phyloP scores from a whole-genome alignment of 306 rosid species.

The Lathyrus tuberosus region DNA sequence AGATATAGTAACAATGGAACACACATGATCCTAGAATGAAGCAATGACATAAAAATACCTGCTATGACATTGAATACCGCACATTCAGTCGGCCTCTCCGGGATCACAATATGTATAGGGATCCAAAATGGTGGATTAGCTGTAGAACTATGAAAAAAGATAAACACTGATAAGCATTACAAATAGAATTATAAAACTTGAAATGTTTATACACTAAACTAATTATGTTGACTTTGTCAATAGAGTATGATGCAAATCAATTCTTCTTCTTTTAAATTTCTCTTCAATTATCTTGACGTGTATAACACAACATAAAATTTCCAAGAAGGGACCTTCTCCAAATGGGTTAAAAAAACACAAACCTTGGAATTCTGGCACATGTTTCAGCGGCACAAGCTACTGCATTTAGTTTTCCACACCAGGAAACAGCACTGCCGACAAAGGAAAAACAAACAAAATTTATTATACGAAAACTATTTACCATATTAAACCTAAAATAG shows the following conservation, averaged over 20 bases:
- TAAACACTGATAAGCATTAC: slow-evolving; percentile 33
- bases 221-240: slow-evolving; percentile 8
- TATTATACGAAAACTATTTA: not conserved
- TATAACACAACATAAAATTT: slow-evolving; percentile 2
- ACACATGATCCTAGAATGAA: slow-evolving; percentile 34
- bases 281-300: slow-evolving; percentile 5
- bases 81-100: slow-evolving; percentile 98
- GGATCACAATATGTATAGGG: slow-evolving; percentile 92
- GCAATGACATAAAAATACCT: slow-evolving; percentile 59
- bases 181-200: slow-evolving; percentile 20
- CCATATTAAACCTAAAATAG: slow-evolving; percentile 6
- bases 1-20: slow-evolving; percentile 2
- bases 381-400: slow-evolving; percentile 98
- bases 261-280: slow-evolving; percentile 21
- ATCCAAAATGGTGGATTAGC: slow-evolving; percentile 98
- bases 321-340: slow-evolving; percentile 2
- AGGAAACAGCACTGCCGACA: slow-evolving; percentile 83
- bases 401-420: slow-evolving; percentile 99
- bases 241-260: not conserved
- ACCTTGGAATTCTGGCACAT: slow-evolving; percentile 99
- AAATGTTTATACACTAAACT: slow-evolving; percentile 9
- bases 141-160: slow-evolving; percentile 60
- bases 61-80: slow-evolving; percentile 91
- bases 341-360: slow-evolving; percentile 32
- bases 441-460: slow-evolving; percentile 20